These are phyloP conservation scores for Exophiala alcalophila DNA, from an alignment of 2,329 filamentous ascomycete genomes.

Conservation along the genomic window DNA sequence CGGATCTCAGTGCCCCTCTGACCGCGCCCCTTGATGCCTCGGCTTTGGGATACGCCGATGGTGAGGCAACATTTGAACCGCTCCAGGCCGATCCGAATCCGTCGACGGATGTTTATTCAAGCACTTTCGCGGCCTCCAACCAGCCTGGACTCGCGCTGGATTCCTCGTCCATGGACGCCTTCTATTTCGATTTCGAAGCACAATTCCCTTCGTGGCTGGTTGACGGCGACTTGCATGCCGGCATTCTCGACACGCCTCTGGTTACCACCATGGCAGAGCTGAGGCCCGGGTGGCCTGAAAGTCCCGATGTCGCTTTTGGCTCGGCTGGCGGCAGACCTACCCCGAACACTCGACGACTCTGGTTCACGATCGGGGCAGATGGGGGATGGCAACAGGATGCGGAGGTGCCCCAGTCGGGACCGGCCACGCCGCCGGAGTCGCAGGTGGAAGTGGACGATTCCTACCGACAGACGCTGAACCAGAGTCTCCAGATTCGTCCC, in stretches of 20 bases:
- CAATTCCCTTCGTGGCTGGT: slow-evolving; percentile 24
- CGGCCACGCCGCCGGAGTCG: slow-evolving; percentile 20
- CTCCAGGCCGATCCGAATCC: slow-evolving; percentile 1
- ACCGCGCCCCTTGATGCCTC: too few relatives aligned
- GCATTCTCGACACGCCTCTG: slow-evolving; percentile 23
- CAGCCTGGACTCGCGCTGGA: slow-evolving; percentile 10
- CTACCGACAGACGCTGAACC: slow-evolving; percentile 26
- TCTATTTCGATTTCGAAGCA: slow-evolving; percentile 23
- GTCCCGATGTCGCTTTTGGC: slow-evolving; percentile 11
- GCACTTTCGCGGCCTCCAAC: slow-evolving; percentile 3
- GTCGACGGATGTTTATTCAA: slow-evolving; percentile 8
- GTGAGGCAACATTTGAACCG: not conserved
- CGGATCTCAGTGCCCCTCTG: not conserved
- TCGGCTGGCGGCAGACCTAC: slow-evolving; percentile 11
- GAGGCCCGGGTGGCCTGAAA: slow-evolving; percentile 21
- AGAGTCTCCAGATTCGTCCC: slow-evolving; percentile 23
- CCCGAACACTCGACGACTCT: slow-evolving; percentile 19
- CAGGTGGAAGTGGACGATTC: slow-evolving; percentile 26
- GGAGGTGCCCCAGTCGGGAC: slow-evolving; percentile 17
- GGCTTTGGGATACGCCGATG: not conserved
- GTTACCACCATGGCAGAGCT: slow-evolving; percentile 23
- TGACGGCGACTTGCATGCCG: slow-evolving; percentile 21
- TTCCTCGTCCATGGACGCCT: slow-evolving; percentile 14
- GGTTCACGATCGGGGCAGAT: slow-evolving; percentile 21
- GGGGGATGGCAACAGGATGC: too few relatives aligned